These are phyloP conservation scores for Leccinum sublutescens DNA, from an alignment of 768 basidiomycete genomes.

Conservation along the genomic window DNA sequence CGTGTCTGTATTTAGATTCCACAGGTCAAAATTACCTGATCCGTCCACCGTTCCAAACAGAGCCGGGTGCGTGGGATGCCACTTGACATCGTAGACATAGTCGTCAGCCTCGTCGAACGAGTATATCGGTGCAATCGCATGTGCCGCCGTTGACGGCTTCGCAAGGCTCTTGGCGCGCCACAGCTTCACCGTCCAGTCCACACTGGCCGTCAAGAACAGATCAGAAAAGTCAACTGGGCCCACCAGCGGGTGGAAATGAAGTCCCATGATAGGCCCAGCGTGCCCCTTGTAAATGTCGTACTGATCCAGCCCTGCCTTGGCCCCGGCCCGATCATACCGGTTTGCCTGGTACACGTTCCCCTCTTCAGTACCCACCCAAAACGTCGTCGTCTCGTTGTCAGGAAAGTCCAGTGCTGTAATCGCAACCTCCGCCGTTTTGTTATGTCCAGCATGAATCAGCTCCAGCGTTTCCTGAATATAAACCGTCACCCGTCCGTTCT, in stretches of 20 bases:
- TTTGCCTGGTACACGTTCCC: constrained; percentile 97
- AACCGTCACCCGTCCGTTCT: constrained; percentile 1
- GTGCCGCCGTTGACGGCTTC: constrained; percentile 62
- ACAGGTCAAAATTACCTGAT: constrained; percentile 91
- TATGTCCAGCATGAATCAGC: constrained; percentile 84
- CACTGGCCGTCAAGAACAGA: constrained; percentile 87
- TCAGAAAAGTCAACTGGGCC: constrained; percentile 96
- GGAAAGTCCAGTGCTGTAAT: constrained; percentile 95
- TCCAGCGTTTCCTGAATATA: constrained; percentile 83
- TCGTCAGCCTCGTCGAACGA: constrained; percentile 98
- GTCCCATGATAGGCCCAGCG: constrained; percentile 88
- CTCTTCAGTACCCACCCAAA: constrained; percentile 98
- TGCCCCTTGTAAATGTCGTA: constrained; percentile 93
- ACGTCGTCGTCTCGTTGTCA: constrained; percentile 93
- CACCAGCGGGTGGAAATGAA: constrained; percentile 90
- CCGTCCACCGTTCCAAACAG: constrained; percentile 93
- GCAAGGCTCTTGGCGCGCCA: constrained; percentile 84
- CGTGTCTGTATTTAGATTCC: constrained; percentile 96
- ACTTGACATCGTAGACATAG: constrained; percentile 97
- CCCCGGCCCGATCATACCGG: constrained; percentile 93
- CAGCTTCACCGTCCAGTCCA: constrained; percentile 98
- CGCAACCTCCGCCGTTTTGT: constrained; percentile 95
- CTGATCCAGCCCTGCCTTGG: constrained; percentile 94
- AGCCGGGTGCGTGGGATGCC: constrained; percentile 96
- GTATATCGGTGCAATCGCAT: constrained; percentile 69